Evolutionary conservation across 192 early-diverging fungal genomes (phyloP).

Genomic region (Chytriomyces sp.): DNA sequence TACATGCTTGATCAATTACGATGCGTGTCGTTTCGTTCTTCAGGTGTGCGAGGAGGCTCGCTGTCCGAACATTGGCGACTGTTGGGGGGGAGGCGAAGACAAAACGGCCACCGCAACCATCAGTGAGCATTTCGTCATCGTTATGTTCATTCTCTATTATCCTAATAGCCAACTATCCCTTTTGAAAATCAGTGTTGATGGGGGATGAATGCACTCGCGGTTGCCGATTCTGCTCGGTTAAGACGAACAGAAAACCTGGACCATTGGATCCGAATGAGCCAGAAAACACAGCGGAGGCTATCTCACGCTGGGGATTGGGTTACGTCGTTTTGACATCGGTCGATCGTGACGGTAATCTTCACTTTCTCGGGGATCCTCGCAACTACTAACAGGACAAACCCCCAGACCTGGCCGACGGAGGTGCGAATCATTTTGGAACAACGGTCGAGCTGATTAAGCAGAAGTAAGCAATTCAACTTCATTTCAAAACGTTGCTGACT

Average conservation of each 20-base stretch:
- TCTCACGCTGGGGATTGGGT: constrained; percentile 92
- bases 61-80: constrained; percentile 98
- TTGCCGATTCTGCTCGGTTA: constrained; percentile 97
- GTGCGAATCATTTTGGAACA: constrained; percentile 88
- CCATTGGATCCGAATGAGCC: constrained; percentile 89
- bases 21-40: not conserved
- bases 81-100: constrained; percentile 97
- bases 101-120: constrained; percentile 96
- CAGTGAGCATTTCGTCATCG: no score
- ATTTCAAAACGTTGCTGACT: not conserved
- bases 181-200: constrained; percentile 68
- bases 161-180: not conserved
- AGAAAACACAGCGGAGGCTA: constrained; percentile 88
- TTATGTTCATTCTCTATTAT: no score
- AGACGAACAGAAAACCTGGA: constrained; percentile 84
- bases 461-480: constrained; percentile 54
- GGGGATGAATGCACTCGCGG: constrained; percentile 97
- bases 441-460: constrained; percentile 87
- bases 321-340: constrained; percentile 98
- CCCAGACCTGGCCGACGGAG: constrained; percentile 85
- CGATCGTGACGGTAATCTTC: constrained; percentile 80
- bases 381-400: not conserved
- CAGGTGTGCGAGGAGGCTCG: constrained; percentile 93
- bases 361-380: constrained; percentile 4
- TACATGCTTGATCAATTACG: not conserved